phyloP scores from a whole-genome alignment of 2,329 filamentous ascomycete species.

The Conoideocrella luteorostrata region DNA sequence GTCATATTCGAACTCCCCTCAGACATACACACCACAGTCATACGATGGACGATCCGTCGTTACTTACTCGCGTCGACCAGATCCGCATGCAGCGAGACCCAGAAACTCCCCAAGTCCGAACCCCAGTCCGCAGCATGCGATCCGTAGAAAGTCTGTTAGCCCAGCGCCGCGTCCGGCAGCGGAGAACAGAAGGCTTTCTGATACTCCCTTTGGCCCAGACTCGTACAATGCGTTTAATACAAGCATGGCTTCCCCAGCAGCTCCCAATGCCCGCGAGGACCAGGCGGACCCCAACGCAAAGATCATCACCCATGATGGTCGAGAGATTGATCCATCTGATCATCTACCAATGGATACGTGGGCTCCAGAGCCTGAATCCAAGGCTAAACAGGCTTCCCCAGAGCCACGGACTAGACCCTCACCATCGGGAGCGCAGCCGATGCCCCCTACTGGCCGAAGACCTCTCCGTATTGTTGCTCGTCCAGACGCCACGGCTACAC shows the following conservation, averaged over 20 bases:
- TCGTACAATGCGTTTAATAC: conserved; percentile 70
- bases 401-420: conserved; percentile 36
- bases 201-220: conserved; percentile 67
- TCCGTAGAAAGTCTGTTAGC: conserved; percentile 67
- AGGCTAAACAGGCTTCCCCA: conserved; percentile 21
- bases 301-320: conserved; percentile 69
- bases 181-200: conserved; percentile 47
- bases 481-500: conserved; percentile 39
- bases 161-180: conserved; percentile 54
- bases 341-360: conserved; percentile 71
- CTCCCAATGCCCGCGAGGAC: conserved; percentile 19
- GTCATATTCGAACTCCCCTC: conserved; percentile 21
- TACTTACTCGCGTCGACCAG: conserved; percentile 29
- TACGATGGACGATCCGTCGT: conserved; percentile 36
- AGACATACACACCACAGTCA: conserved; percentile 31
- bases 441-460: conserved; percentile 44
- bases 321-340: conserved; percentile 74
- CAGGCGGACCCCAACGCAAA: conserved; percentile 55
- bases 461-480: conserved; percentile 44
- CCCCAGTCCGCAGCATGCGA: conserved; percentile 43
- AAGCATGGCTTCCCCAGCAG: conserved; percentile 32
- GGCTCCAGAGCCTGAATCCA: conserved; percentile 67
- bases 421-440: conserved; percentile 46
- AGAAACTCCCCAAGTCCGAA: conserved; percentile 32
- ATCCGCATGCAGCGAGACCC: conserved; percentile 19